Percentiles rank a stretch among this genome's conserved stretches.
These are phyloP conservation scores for Thelonectria blattea DNA, from an alignment of 2,329 filamentous ascomycete genomes.

Conservation along the genomic window DNA sequence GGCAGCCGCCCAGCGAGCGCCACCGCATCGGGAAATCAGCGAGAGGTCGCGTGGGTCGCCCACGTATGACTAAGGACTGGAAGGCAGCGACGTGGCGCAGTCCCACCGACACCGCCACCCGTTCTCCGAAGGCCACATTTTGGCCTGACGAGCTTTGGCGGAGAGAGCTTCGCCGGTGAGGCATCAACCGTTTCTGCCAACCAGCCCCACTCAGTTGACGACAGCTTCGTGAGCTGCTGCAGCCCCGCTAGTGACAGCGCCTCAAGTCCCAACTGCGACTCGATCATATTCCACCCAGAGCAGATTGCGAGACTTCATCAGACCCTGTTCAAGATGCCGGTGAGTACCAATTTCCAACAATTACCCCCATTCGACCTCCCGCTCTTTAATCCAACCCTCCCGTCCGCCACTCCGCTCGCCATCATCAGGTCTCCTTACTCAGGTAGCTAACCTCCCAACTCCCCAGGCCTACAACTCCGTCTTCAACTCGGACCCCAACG, in stretches of 20 bases:
- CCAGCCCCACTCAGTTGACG: constrained; percentile 40
- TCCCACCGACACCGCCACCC: constrained; percentile 12
- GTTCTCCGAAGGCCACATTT: background rate
- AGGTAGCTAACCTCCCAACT: constrained; percentile 35
- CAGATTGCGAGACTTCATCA: constrained; percentile 30
- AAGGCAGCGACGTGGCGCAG: constrained; percentile 27
- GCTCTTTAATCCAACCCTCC: constrained; percentile 21
- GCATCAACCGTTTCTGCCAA: constrained; percentile 29
- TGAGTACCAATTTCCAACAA: constrained; percentile 40
- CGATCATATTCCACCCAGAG: constrained; percentile 18
- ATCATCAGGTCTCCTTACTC: constrained; percentile 16
- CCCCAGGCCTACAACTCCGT: constrained; percentile 93
- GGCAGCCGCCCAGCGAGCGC: constrained; percentile 40
- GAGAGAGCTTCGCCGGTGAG: constrained; percentile 22
- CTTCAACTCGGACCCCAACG: constrained; percentile 83
- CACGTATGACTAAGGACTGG: constrained; percentile 18
- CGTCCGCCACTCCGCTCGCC: constrained; percentile 15
- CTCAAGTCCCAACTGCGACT: constrained; percentile 31
- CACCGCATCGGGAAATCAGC: background rate
- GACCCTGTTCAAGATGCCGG: constrained; percentile 53
- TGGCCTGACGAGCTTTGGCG: constrained; percentile 25
- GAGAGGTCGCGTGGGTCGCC: background rate
- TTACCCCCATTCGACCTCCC: constrained; percentile 18
- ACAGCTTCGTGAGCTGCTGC: constrained; percentile 41
- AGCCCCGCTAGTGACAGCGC: constrained; percentile 42